A percentile compares a stretch with the other conserved stretches of the same genome.
These are phyloP conservation scores for Piper longum DNA, from an alignment of 164 flowering plant genomes.

Conservation along the genomic window DNA sequence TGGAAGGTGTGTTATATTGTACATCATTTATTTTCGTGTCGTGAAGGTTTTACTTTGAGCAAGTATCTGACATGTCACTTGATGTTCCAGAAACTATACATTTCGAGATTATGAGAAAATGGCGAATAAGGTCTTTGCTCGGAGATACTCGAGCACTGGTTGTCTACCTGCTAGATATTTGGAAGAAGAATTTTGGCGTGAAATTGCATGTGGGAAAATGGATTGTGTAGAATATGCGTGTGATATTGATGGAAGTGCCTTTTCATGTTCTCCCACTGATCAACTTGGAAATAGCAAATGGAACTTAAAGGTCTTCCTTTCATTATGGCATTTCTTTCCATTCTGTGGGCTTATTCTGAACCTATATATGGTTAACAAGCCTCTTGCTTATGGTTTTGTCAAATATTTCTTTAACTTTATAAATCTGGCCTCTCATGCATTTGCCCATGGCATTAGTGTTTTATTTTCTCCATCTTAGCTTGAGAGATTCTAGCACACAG, in stretches of 20 bases:
- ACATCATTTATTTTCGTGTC: background rate
- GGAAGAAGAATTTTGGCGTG: conserved; percentile 98
- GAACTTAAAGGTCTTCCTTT: conserved; percentile 73
- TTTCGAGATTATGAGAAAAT: conserved; percentile 94
- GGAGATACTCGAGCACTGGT: conserved; percentile 83
- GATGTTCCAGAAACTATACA: conserved; percentile 71
- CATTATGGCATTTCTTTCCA: no score
- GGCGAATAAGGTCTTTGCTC: conserved; percentile 94
- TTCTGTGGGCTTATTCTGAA: no score
- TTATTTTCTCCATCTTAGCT: no score
- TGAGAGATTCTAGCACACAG: no score
- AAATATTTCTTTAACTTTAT: no score
- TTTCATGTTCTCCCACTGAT: conserved; percentile 75
- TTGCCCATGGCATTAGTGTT: no score
- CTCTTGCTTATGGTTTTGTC: no score
- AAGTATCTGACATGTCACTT: conserved; percentile 7
- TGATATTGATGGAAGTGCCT: conserved; percentile 99
- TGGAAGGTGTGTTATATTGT: conserved; percentile 48
- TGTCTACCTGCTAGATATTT: conserved; percentile 72
- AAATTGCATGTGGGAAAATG: conserved; percentile 83
- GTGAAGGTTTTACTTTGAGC: no score
- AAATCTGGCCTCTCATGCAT: no score
- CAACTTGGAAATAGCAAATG: conserved; percentile 92
- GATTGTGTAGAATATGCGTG: conserved; percentile 97
- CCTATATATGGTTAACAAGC: no score